Base-by-base conservation (phyloP, 1,139 yeast species). In the Sugiyamaella paludigena region DNA sequence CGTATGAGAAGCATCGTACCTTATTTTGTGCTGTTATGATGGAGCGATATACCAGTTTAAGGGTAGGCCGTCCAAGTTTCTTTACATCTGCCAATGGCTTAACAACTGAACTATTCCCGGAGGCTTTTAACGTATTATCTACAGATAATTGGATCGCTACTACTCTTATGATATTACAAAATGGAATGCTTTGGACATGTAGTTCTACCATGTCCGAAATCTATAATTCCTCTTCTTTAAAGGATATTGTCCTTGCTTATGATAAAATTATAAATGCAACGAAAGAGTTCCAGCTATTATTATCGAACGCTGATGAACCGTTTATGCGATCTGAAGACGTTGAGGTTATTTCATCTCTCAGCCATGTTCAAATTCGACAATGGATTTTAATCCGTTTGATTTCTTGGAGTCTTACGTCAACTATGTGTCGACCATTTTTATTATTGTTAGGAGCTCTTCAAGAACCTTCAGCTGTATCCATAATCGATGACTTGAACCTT, bases 1-100 rank as follows among this genome's bases (percentile, higher is more conserved):
- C 52, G 4, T 43, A 40, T 30, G 57, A 52, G 36, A 47, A 50
- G 19, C 57, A 58, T 40, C 49, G 60, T 7, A 50, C 57, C 4
- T 49, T 53, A 53, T 29, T 55, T 26, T 47, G 53, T 27, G 55
- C 56, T 1, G 43, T 51, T 29, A 37, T 46, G 15, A 42, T 54
- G 53, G 58, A 55, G 35, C 45, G 48, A 40, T 55, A 48, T 30
- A 51, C 55, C 41, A 40, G 55, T 43, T 44, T 47, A 31, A 38
- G 54, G n/a, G 50, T 50, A 19, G 54, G 58, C 16, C 45, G 47
- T 32, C 47, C 57, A 19, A 37, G 44, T 39, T 35, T 50, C 35
- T 42, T 48, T 26, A 24, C 43, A 26, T 45, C 15, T 42, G 45
- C 33, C 15, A 36, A 40, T 11, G 45, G 36, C 1, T 40, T 40